Conservation (phyloP, 257 asterid species). For the Eustoma russellianum region DNA sequence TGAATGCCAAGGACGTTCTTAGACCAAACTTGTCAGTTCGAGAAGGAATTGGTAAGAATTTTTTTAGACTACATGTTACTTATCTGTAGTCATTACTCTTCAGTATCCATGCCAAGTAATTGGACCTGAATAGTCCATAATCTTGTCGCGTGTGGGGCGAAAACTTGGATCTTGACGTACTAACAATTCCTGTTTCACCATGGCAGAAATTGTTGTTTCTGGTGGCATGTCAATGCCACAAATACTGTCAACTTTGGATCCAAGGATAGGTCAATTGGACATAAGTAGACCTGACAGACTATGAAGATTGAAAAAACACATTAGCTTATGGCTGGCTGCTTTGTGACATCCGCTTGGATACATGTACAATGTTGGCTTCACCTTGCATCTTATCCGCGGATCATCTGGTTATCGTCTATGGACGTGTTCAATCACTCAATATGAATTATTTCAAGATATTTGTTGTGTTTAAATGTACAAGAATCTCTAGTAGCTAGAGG, state of each 20-base stretch:
- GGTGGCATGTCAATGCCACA: slow-evolving; percentile 58
- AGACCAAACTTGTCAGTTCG: slow-evolving; percentile 49
- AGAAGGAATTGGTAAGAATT: slow-evolving; percentile 43
- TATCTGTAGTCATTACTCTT: too few species aligned
- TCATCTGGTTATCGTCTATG: not conserved
- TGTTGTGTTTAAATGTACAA: too few species aligned
- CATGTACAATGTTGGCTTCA: too few species aligned
- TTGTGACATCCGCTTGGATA: too few species aligned
- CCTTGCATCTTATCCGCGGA: not conserved
- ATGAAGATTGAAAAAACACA: slow-evolving; percentile 5
- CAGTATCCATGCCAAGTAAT: too few species aligned
- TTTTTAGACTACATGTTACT: too few species aligned
- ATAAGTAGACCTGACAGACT: slow-evolving; percentile 27
- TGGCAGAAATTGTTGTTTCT: slow-evolving; percentile 44
- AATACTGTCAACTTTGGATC: slow-evolving; percentile 32
- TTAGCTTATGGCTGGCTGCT: too few species aligned
- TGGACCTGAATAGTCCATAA: not conserved
- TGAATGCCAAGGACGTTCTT: slow-evolving; percentile 36
- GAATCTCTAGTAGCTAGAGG: too few species aligned
- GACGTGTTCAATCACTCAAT: not conserved
- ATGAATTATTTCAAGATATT: too few species aligned
- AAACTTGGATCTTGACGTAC: too few species aligned
- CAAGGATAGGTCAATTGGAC: slow-evolving; percentile 18
- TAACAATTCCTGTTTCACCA: not conserved
- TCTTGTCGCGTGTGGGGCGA: too few species aligned